Base-by-base conservation (phyloP, 306 rosid genomes). In the Pueraria montana region DNA sequence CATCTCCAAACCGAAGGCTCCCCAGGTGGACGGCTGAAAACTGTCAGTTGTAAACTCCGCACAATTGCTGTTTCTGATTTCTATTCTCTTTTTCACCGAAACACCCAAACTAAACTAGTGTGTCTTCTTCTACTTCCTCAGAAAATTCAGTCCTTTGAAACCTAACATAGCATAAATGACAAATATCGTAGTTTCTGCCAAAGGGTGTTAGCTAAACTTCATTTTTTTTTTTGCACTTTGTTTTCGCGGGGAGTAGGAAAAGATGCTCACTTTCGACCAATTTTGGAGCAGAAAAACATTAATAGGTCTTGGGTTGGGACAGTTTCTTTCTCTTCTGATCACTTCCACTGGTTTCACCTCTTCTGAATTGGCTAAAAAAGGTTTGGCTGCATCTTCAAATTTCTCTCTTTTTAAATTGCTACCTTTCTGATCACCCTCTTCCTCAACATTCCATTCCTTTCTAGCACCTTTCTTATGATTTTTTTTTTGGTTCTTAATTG, bases 331-430 rank as follows among this genome's bases (percentile, higher is more conserved):
- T 18, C 92, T 93, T 68, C 80, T 93, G 63, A 90, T 90, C 83
- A 93, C 97, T 71, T 88, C 91, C 40, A 93, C 97, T 1, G 97
- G 94, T 23, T 90, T 91, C 83, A 74, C 96, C 13, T 93, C 97
- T 52, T 91, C 96, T 9, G 88, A 86, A 61, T 86, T 93, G 59
- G 91, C 97, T 26, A 93, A 90, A 85, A 86, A 76, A 89, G 96
- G 97, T 93, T 53, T 48, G 4, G 4, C 53, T 20, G 73, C 55
- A 40, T 20, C 52, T 38, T 34, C 20, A 11, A 58, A 24, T 27
- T 58, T 17, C 38, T 11, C 34, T 23, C 20, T 16, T 6, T 42
- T 42, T 42, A 42, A 42, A 42, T 77, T 77, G 36, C 34, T 38
- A 20, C 48, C n/a, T n/a, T n/a, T n/a, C n/a, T n/a, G n/a, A n/a